Conservation (phyloP, 1,139 yeast genomes). For the Sugiyamaella novakii region DNA sequence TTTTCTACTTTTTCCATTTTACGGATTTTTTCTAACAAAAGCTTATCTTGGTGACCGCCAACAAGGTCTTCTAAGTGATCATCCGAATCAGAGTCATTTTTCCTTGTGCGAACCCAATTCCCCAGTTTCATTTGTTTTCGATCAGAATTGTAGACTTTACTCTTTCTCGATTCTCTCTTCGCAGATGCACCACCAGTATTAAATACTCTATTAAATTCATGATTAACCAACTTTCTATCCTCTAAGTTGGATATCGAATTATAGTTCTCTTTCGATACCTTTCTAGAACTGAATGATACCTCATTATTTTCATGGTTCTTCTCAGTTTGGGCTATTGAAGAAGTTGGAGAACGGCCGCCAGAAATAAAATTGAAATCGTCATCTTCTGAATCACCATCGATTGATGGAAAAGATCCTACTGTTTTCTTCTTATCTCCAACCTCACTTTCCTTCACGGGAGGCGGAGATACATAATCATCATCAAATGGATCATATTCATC, state of each 20-base stretch:
- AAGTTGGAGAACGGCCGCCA: too few species aligned
- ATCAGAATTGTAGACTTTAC: background rate
- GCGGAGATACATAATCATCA: background rate
- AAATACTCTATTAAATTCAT: background rate
- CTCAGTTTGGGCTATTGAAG: too few species aligned
- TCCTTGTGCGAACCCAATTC: background rate
- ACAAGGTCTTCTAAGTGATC: background rate
- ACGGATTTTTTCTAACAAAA: background rate
- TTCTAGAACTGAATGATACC: too few species aligned
- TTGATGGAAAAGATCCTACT: too few species aligned
- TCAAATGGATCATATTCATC: slow-evolving; percentile 7
- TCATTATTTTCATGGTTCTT: too few species aligned
- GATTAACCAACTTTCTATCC: background rate
- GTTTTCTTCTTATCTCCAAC: too few species aligned
- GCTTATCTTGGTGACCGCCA: background rate
- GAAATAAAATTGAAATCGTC: background rate
- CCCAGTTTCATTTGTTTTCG: background rate
- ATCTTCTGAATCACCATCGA: background rate
- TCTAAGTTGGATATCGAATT: background rate
- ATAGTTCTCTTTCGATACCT: background rate
- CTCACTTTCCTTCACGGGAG: background rate
- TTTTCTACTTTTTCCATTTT: slow-evolving; percentile 3
- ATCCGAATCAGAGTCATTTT: slow-evolving; percentile 2
- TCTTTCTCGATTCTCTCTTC: too few species aligned
- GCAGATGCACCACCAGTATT: too few species aligned